These are phyloP conservation scores for Pichia kluyveri DNA, from an alignment of 805 yeast species.

Conservation along the genomic window DNA sequence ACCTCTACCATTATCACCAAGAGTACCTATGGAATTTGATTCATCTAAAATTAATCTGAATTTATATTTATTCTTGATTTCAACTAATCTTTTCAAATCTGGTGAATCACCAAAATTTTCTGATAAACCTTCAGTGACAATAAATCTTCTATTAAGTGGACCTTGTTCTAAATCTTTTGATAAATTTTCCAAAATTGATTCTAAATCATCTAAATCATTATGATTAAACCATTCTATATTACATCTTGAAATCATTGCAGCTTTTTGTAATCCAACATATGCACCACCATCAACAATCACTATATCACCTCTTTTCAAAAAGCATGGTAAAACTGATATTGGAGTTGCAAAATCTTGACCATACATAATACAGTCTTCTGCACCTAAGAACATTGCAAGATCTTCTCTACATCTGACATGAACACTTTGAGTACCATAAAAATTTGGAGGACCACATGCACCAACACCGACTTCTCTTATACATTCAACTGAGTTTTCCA, in stretches of 20 bases:
- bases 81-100: constrained; percentile 56
- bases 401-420: constrained; percentile 74
- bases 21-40: constrained; percentile 72
- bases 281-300: constrained; percentile 80
- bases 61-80: constrained; percentile 72
- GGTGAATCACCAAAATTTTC: constrained; percentile 76
- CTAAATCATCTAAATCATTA: constrained; percentile 79
- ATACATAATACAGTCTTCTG: constrained; percentile 73
- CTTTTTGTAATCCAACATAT: constrained; percentile 75
- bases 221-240: constrained; percentile 79
- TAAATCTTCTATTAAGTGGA: constrained; percentile 83
- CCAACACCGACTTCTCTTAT: constrained; percentile 83
- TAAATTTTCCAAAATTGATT: constrained; percentile 52
- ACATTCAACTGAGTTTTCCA: constrained; percentile 43
- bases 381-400: constrained; percentile 64
- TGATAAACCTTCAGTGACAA: constrained; percentile 85
- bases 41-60: constrained; percentile 86
- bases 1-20: constrained; percentile 84
- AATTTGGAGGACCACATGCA: constrained; percentile 97
- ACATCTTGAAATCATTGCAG: constrained; percentile 78
- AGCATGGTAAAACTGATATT: constrained; percentile 84
- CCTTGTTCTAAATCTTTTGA: constrained; percentile 53
- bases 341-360: constrained; percentile 90
- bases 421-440: constrained; percentile 90
- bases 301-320: constrained; percentile 90